Base-by-base conservation (phyloP, 2,329 filamentous ascomycete genomes). In the Piedraia hortae region DNA sequence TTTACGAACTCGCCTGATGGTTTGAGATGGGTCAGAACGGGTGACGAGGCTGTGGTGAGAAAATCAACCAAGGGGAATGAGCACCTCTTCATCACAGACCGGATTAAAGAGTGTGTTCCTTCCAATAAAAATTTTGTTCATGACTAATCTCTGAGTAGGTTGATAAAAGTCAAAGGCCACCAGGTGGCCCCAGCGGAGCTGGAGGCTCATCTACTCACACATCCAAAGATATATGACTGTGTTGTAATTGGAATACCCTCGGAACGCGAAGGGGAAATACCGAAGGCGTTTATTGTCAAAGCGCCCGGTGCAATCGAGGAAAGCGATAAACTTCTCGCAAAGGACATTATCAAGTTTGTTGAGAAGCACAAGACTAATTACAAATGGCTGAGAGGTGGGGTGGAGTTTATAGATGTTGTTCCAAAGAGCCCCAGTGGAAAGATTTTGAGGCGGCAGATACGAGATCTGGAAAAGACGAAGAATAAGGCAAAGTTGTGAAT, bases 71-170 rank as follows among this genome's bases (percentile, higher is more conserved):
- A 53, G 2, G 75, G 74, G 3, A 50, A 67, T 31, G 75, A 90
- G 43, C 80, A 91, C 37, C 42, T 90, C 21, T 69, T 77, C 39
- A 69, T 91, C 26, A 70, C 78, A 1, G 80, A 90, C 40, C 63
- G 80, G 4, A 68, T 72, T 36, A 73, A 72, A 48, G 64, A 77
- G 37, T 35, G 21, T 12, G 27, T 26, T 19, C 10, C 21, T 14
- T 11, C 10, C 9, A 4, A 17, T 10, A 5, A 6, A 9, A 12
- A 12, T 18, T 4, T 12, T 6, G 5, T 4, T 10, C 12, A 8
- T 14, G 12, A 4, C 21, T 22, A n/a, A 22, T 16, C 13, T 4
- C 13, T 8, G 9, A 10, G 12, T 24, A 34, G 32, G 29, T 27
- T 42, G 21, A 42, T 42, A 32, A 42, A 42, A 24, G 31, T 34